Conservation (phyloP, 2,329 filamentous ascomycete genomes). For the Samsoniella hepiali region DNA sequence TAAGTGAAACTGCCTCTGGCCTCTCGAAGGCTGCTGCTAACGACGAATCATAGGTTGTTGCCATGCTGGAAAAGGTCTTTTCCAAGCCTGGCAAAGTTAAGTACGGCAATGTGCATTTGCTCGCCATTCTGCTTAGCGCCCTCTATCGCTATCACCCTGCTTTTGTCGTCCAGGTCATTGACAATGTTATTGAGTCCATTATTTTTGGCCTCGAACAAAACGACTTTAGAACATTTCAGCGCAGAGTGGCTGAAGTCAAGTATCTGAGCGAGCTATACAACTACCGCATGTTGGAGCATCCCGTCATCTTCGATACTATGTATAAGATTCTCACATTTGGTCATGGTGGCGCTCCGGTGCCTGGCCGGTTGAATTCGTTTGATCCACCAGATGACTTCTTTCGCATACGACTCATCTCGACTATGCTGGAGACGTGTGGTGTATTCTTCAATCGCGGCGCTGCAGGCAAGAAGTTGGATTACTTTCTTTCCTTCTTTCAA, state of each 20-base stretch:
- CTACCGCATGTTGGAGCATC: conserved; percentile 93
- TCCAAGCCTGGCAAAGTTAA: conserved; percentile 96
- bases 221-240: conserved; percentile 96
- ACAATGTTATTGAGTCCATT: conserved; percentile 86
- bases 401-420: conserved; percentile 85
- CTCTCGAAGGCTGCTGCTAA: conserved; percentile 8
- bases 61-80: conserved; percentile 83
- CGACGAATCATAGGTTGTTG: conserved; percentile 54
- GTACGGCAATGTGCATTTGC: conserved; percentile 91
- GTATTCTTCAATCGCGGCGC: conserved; percentile 93
- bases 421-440: conserved; percentile 89
- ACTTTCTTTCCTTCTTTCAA: conserved; percentile 95
- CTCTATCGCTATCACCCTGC: conserved; percentile 88
- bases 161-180: conserved; percentile 88
- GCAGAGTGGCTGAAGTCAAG: conserved; percentile 90
- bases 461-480: conserved; percentile 95
- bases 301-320: conserved; percentile 90
- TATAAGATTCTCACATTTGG: conserved; percentile 95
- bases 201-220: conserved; percentile 87
- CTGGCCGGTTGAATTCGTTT: conserved; percentile 71
- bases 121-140: conserved; percentile 84
- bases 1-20: conserved; percentile 31
- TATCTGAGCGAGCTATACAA: conserved; percentile 97
- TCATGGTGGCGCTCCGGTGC: conserved; percentile 79
- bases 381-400: conserved; percentile 95